Percentiles rank a stretch among this genome's conserved stretches.
These are phyloP conservation scores for Hondaea fermentalgiana DNA, from an alignment of 108 stramenopile genomes.

Conservation along the genomic window DNA sequence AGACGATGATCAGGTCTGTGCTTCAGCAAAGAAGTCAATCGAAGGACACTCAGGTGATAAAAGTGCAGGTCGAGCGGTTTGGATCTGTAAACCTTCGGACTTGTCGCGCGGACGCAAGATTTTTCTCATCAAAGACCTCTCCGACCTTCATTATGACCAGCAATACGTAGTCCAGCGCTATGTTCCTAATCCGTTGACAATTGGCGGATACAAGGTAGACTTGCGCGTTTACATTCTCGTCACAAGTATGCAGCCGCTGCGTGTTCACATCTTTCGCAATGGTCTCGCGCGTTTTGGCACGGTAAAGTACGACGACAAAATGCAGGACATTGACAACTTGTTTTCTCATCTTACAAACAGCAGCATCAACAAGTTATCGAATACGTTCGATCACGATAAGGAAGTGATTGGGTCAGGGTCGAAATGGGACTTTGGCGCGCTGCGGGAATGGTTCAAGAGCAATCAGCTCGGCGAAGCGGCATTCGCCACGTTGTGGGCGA, in stretches of 20 bases:
- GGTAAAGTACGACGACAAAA: background rate
- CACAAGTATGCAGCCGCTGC: slow-evolving; percentile 39
- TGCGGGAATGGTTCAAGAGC: slow-evolving; percentile 29
- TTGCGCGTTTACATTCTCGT: slow-evolving; percentile 47
- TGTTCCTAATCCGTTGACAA: slow-evolving; percentile 36
- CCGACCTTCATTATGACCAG: background rate
- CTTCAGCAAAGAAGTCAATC: background rate
- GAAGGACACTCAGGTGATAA: too few relatives aligned
- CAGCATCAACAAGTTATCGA: slow-evolving; percentile 49
- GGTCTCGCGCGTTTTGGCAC: slow-evolving; percentile 24
- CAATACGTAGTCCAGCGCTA: slow-evolving; percentile 40
- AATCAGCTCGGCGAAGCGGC: background rate
- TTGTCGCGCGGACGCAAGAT: slow-evolving; percentile 40
- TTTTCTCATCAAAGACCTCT: slow-evolving; percentile 23
- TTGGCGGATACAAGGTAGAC: slow-evolving; percentile 48
- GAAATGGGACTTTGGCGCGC: slow-evolving; percentile 36
- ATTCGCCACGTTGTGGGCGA: slow-evolving; percentile 17
- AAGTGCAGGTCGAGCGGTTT: background rate
- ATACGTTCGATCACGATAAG: slow-evolving; percentile 22
- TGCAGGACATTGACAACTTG: background rate
- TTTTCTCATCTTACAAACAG: slow-evolving; percentile 55
- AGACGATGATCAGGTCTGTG: background rate
- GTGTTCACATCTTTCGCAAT: slow-evolving; percentile 23
- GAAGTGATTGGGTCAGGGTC: slow-evolving; percentile 8
- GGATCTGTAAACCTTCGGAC: slow-evolving; percentile 45